Base-by-base conservation (phyloP, 495 filamentous ascomycete genomes). In the Penicillium maclennaniae region DNA sequence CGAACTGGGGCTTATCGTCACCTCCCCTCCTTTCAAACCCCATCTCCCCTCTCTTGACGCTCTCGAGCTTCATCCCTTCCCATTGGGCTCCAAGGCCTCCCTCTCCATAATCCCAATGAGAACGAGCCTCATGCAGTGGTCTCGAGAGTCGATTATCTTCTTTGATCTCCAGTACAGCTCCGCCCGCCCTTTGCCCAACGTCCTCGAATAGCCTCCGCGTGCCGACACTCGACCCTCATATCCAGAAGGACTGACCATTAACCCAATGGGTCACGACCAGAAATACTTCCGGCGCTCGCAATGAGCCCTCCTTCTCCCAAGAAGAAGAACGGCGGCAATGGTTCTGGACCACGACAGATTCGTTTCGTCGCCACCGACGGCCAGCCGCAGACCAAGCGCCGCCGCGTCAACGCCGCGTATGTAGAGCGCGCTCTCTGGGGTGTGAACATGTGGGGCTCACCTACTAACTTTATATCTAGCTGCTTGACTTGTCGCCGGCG, bases 281-380 rank as follows among this genome's bases (percentile, higher is more conserved):
- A 67, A 69, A 62, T 73, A 62, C 72, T 25, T 41, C 50, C 45
- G 52, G 46, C 64, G 74, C 74, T 77, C 71, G 74, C 65, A 47
- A 77, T 77, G 74, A 75, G 74, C 71, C 58, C 60, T 50, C 65
- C 69, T 66, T 72, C 72, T 63, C 65, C 74, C 49, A 68, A 69
- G 63, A 70, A 70, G 66, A 77, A 75, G 51, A 63, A 56, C 52
- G 62, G 65, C 63, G 70, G 63, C 59, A 66, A 53, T 64, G 49
- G 64, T 57, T 64, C 69, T 49, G 66, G 60, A 45, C 73, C 63
- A 28, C 73, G 73, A 54, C 75, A 77, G 63, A 88, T 92, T 47
- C 83, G 88, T 58, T 91, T 91, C 67, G 86, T 92, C 56, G 84
- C 87, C 49, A 89, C 87, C 60, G 85, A 91, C 69, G 88, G 87